Evolutionary conservation across 345 rosid genomes (phyloP).

Genomic region (Barbarea vulgaris): DNA sequence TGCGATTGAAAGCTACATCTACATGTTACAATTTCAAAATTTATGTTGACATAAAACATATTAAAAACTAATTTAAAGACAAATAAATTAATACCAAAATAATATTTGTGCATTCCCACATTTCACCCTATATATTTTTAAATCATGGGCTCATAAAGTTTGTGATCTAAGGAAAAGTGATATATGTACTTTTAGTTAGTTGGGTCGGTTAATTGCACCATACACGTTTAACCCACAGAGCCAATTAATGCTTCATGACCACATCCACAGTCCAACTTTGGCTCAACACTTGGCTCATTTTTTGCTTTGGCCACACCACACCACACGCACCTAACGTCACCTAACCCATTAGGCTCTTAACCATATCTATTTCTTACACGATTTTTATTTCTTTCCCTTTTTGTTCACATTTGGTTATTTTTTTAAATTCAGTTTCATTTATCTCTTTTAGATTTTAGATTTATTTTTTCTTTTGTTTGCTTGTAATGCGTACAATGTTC

Average conservation of each 20-base stretch:
- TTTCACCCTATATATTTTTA: neutral
- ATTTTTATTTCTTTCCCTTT: neutral
- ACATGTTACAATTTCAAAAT: neutral
- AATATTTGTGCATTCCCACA: neutral
- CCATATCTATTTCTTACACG: neutral
- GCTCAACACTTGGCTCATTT: constrained; percentile 17
- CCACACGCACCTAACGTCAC: constrained; percentile 24
- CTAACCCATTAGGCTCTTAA: constrained; percentile 22
- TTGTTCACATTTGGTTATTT: constrained; percentile 4
- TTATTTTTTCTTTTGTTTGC: neutral
- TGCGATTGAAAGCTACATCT: neutral
- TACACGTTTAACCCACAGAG: constrained; percentile 20
- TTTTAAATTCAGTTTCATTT: neutral
- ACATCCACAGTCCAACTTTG: constrained; percentile 25
- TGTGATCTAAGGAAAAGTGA: constrained; percentile 19
- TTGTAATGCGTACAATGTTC: constrained; percentile 11
- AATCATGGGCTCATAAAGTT: neutral
- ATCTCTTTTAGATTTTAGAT: neutral
- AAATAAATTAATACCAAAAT: neutral
- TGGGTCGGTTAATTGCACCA: constrained; percentile 7
- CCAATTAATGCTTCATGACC: constrained; percentile 25
- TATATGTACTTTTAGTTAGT: constrained; percentile 22
- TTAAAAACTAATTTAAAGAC: neutral
- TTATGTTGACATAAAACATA: too few relatives aligned
- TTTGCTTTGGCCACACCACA: constrained; percentile 8